phyloP scores from a whole-genome alignment of 2,329 filamentous ascomycete species.

The Curvularia sp. region DNA sequence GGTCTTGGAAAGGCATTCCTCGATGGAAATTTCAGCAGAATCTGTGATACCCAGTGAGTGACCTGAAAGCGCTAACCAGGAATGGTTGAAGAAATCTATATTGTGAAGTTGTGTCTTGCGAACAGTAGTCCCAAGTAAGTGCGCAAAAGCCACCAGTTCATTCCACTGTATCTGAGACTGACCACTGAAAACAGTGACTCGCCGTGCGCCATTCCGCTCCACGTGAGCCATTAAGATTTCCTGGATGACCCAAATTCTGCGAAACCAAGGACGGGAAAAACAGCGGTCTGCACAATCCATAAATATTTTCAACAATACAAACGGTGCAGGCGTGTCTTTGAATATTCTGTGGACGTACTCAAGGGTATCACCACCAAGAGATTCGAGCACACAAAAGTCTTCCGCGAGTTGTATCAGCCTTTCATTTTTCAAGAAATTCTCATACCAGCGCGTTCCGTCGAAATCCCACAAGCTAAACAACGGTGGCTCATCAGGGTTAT shows the following conservation, averaged over 20 bases:
- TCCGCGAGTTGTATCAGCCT: background rate
- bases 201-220: background rate
- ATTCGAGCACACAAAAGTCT: background rate
- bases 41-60: background rate
- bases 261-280: slow-evolving; percentile 2
- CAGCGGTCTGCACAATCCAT: background rate
- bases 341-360: background rate
- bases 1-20: background rate
- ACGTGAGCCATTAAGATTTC: background rate
- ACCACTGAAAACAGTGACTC: background rate
- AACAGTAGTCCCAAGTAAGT: background rate
- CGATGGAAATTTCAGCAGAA: background rate
- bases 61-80: background rate
- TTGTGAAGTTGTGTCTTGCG: background rate
- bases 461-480: background rate
- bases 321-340: background rate
- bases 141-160: background rate
- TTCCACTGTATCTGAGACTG: background rate
- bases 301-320: background rate
- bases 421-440: background rate
- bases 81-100: slow-evolving; percentile 1
- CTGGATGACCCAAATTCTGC: slow-evolving; percentile 1
- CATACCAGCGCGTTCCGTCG: background rate
- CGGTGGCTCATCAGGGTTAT: background rate
- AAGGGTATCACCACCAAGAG: background rate